Evolutionary conservation across 768 basidiomycete genomes (phyloP).

Genomic region (Krasilnikovozyma curviuscula): DNA sequence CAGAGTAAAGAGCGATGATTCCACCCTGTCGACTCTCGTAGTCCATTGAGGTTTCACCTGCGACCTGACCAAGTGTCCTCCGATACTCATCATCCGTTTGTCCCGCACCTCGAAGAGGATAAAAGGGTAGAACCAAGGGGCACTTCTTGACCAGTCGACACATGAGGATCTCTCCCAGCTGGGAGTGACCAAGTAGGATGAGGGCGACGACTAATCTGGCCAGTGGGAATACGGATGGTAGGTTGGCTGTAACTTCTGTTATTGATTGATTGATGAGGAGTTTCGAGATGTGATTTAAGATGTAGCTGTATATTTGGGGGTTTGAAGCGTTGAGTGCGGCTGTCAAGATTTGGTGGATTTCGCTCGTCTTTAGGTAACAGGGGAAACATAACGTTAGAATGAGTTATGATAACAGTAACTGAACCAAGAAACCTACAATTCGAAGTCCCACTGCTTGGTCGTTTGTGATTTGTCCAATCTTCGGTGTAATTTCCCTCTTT

Average conservation of each 20-base stretch:
- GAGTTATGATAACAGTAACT: slow-evolving; percentile 11
- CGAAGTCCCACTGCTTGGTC: slow-evolving; percentile 40
- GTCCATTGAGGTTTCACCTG: slow-evolving; percentile 38
- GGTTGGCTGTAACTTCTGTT: slow-evolving; percentile 76
- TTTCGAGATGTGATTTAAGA: slow-evolving; percentile 75
- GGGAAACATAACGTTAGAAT: slow-evolving; percentile 13
- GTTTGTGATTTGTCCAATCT: slow-evolving; percentile 70
- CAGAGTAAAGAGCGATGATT: slow-evolving; percentile 70
- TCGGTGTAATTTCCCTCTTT: slow-evolving; percentile 64
- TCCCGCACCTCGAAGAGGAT: slow-evolving; percentile 27
- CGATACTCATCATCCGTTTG: slow-evolving; percentile 28
- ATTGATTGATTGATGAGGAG: slow-evolving; percentile 78
- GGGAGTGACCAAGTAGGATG: slow-evolving; percentile 34
- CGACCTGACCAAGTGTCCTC: slow-evolving; percentile 26
- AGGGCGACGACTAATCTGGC: slow-evolving; percentile 56
- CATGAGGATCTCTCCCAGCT: slow-evolving; percentile 58
- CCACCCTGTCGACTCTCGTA: slow-evolving; percentile 52
- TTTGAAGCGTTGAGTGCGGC: slow-evolving; percentile 29
- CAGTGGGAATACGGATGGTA: slow-evolving; percentile 63
- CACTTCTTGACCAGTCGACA: slow-evolving; percentile 72
- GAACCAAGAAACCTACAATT: slow-evolving; percentile 26
- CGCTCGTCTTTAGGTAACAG: slow-evolving; percentile 24
- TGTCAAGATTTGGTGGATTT: slow-evolving; percentile 32
- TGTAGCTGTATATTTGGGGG: slow-evolving; percentile 39
- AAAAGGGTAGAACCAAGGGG: slow-evolving; percentile 62